Evolutionary conservation across 345 rosid genomes (phyloP), one percentile per base, ranked within the genome.

Genomic region (Sisymbrium irio): DNA sequence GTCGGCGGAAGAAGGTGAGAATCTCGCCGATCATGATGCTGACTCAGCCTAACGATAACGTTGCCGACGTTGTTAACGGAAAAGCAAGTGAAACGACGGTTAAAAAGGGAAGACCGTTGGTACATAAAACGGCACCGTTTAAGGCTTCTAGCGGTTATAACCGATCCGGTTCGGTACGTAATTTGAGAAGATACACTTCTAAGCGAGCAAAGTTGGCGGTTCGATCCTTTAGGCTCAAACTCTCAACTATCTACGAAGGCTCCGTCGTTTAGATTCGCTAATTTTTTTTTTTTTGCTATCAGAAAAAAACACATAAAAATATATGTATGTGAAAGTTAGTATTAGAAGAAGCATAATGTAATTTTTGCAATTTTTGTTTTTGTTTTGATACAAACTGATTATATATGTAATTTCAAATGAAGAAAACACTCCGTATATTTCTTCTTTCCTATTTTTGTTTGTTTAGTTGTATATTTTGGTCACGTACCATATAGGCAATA

Each of bases 221-320:
- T 76, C 85, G 95, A 4, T 89, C 98, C 4, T 94, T 91, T 56
- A 66, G 85, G 67, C 85, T 89, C 50, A 77, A 84, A 42, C 80
- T 94, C 56, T 81, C 85, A 71, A 89, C 97, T 8, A 89, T 94
- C 50, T 74, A 89, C 7, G 98, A 94, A 79, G 92, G 97, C 11
- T 68, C 81, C 9, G 89, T 77, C 45, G 72, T 84, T 30, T 83
- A 82, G 71, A 36, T 7, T 65, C 11, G 17, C 14, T 51, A 1
- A 11, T 35, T 62, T 62, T 63, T 37, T 17, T n/a, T n/a, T n/a
- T n/a, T n/a, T n/a, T n/a, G n/a, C n/a, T n/a, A n/a, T n/a, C n/a
- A 27, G 28, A 42, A 70, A 62, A 14, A 55, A 66, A 27, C 64
- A 28, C 18, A 53, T 64, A 22, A 62, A 46, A 12, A n/a, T n/a